A percentile compares a stretch with the other conserved stretches of the same genome.
phyloP scores from a whole-genome alignment of 352 stramenopile genomes.

The Pythium chondricola region DNA sequence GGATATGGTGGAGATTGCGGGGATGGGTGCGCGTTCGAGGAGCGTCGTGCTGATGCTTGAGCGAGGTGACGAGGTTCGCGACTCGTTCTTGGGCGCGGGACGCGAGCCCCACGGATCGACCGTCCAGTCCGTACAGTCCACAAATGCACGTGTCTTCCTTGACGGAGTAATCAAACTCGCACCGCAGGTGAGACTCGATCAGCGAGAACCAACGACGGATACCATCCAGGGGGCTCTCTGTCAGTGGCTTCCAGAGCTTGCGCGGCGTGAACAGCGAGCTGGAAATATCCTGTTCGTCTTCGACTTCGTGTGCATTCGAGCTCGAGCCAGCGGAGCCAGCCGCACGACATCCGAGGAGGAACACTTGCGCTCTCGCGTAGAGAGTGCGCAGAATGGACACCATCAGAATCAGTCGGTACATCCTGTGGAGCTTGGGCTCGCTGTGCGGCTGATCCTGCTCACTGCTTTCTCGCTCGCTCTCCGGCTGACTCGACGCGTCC shows the following conservation, averaged over 20 bases:
- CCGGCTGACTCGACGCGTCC: conserved; percentile 12
- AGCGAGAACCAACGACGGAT: conserved; percentile 73
- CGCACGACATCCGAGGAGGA: conserved; percentile 37
- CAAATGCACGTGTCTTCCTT: conserved; percentile 65
- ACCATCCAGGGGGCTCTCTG: conserved; percentile 58
- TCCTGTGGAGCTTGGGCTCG: conserved; percentile 62
- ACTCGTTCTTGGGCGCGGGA: conserved; percentile 12
- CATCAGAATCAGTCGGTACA: conserved; percentile 82
- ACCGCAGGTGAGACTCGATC: conserved; percentile 75
- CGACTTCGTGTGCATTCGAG: conserved; percentile 14
- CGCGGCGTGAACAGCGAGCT: conserved; percentile 74
- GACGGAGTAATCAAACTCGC: conserved; percentile 77
- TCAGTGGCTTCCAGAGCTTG: conserved; percentile 68
- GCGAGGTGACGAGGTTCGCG: conserved; percentile 6
- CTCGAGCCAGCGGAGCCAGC: neutral
- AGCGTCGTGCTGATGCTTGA: neutral
- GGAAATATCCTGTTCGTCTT: conserved; percentile 48
- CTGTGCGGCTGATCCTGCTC: conserved; percentile 15
- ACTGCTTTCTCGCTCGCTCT: conserved; percentile 3
- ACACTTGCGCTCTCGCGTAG: conserved; percentile 55
- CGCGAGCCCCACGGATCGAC: conserved; percentile 9
- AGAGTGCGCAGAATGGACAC: conserved; percentile 72
- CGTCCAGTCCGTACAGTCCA: conserved; percentile 65
- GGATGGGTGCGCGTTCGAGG: neutral
- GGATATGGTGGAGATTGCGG: conserved; percentile 2